Evolutionary conservation across 305 asterid species (phyloP).

Genomic region (Fraxinus platypoda): DNA sequence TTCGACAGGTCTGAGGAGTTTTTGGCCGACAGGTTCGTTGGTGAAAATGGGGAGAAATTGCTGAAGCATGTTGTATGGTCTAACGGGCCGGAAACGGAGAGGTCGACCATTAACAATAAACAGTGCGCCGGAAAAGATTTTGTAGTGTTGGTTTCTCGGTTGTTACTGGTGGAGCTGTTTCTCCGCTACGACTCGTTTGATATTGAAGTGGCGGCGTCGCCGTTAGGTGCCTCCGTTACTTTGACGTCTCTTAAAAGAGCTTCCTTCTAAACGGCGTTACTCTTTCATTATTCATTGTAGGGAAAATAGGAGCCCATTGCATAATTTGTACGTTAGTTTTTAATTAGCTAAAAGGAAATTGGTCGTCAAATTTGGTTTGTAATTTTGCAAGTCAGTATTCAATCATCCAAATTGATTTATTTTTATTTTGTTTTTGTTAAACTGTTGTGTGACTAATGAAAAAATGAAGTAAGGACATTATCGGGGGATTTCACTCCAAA

Average conservation of each 20-base stretch:
- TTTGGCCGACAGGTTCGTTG: conserved; percentile 60
- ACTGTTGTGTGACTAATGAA: not conserved
- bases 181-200: conserved; percentile 77
- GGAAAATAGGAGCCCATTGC: not conserved
- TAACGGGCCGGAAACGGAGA: conserved; percentile 67
- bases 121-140: conserved; percentile 94
- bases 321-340: not conserved
- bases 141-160: conserved; percentile 62
- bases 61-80: conserved; percentile 79
- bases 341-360: not conserved
- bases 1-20: conserved; percentile 74
- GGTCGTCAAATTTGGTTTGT: not conserved
- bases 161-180: conserved; percentile 75
- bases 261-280: conserved; percentile 19
- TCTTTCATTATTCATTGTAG: not conserved
- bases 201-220: conserved; percentile 53
- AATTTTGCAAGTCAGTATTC: not conserved
- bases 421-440: too few relatives aligned
- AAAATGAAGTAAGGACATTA: too few relatives aligned
- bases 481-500: not conserved
- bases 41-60: conserved; percentile 60
- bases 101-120: conserved; percentile 50
- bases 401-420: not conserved
- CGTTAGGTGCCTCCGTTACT: conserved; percentile 69
- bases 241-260: conserved; percentile 70